Base-by-base conservation (phyloP, 2,329 filamentous ascomycete species). In the Nigrospora oryzae region DNA sequence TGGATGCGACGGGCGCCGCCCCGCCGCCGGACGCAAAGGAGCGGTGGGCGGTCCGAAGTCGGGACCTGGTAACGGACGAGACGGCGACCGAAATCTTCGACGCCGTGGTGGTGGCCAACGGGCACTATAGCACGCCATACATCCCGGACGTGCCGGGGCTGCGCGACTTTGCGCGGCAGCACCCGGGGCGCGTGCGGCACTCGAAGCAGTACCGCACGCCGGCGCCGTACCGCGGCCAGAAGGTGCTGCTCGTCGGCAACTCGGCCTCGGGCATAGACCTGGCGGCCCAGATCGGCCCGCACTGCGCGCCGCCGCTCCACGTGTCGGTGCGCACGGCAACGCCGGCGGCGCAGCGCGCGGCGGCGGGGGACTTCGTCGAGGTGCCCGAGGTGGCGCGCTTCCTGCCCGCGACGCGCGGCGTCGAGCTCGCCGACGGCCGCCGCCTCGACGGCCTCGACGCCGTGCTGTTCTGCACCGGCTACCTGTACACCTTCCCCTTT, bases 391-490 rank as follows among this genome's bases (percentile, higher is more conserved):
- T 88, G 46, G 70, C 72, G 8, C 79, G 64, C 57, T 85, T 71
- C 51, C 63, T 73, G 12, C 58, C 69, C 0, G 63, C 73, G 4
- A 66, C 75, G 42, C 73, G 79, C 49, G 81, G 75, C 3, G 73
- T 93, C 2, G 69, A 74, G 31, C 87, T 94, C 17, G 30, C 23
- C 30, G 75, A 87, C 53, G 84, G 83, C 1, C 70, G 70, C 0
- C 58, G 83, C 11, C 85, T 89, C 56, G 66, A 66, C 3, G 68
- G 81, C 32, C 64, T 97, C 45, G 90, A 96, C 56, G 76, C 79
- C 1, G 68, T 96, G 6, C 61, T 97, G 28, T 96, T 91, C 63
- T 90, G 87, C 61, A 96, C 91, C 0, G 91, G 91, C 0, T 97
- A 94, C 56, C 77, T 95, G 46, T 95, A 87, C 64, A 82, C 83